Evolutionary conservation across 2,329 filamentous ascomycete genomes (phyloP).

Genomic region (Phialophora tarda): DNA sequence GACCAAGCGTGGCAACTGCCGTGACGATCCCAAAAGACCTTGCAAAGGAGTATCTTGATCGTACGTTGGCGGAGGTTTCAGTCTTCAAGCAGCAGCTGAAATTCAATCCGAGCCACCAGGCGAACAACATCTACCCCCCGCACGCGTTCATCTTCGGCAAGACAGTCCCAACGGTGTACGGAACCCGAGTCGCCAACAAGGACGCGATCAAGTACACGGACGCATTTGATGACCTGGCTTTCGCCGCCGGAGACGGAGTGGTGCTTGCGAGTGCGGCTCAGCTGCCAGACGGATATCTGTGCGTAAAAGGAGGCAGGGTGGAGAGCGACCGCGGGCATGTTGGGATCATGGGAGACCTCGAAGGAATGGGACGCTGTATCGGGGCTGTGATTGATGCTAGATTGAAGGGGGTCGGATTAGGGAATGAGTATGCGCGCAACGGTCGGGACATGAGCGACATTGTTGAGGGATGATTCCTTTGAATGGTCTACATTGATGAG

Average conservation of each 20-base stretch:
- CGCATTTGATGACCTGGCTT: constrained; percentile 84
- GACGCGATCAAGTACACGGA: constrained; percentile 78
- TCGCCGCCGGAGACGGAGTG: constrained; percentile 87
- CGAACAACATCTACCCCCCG: constrained; percentile 78
- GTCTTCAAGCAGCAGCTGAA: constrained; percentile 77
- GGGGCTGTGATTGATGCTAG: constrained; percentile 70
- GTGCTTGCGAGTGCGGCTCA: constrained; percentile 84
- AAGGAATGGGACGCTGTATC: constrained; percentile 77
- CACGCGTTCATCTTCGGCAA: constrained; percentile 85
- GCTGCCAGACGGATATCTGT: constrained; percentile 78
- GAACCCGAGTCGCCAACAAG: constrained; percentile 72
- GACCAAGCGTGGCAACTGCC: constrained; percentile 45
- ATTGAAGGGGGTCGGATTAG: constrained; percentile 73
- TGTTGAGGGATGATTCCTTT: not conserved
- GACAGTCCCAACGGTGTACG: constrained; percentile 81
- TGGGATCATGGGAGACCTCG: constrained; percentile 81
- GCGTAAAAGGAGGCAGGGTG: constrained; percentile 74
- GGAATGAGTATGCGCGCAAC: constrained; percentile 41
- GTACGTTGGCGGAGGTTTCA: constrained; percentile 73
- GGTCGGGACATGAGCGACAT: constrained; percentile 6
- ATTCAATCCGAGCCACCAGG: constrained; percentile 64
- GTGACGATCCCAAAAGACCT: constrained; percentile 60
- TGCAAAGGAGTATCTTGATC: constrained; percentile 71
- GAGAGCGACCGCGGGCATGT: constrained; percentile 86
- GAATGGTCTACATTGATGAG: not conserved